Evolutionary conservation across 1,284 basidiomycete species (phyloP).

Genomic region (Papiliotrema nemorosa): DNA sequence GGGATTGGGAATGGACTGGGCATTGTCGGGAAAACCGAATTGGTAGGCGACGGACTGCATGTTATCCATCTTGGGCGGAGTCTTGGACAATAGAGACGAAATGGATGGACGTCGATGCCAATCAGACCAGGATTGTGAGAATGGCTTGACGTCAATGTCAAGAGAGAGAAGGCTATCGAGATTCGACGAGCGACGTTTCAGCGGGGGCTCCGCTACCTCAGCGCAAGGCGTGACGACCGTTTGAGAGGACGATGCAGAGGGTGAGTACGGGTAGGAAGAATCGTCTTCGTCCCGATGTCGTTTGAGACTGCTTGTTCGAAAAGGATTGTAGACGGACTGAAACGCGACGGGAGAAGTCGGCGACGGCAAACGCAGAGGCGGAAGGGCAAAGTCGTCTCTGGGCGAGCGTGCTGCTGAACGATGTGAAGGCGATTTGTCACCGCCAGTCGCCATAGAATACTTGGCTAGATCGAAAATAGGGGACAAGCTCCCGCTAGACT

Average conservation of each 20-base stretch:
- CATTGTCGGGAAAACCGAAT: no score
- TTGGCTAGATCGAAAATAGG: conserved; percentile 5
- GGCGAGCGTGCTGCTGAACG: not conserved
- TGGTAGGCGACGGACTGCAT: not conserved
- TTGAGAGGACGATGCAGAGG: not conserved
- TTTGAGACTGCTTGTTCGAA: not conserved
- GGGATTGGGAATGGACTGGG: not conserved
- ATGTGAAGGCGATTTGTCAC: not conserved
- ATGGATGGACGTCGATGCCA: conserved; percentile 63
- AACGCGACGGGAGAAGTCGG: not conserved
- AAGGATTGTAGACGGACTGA: not conserved
- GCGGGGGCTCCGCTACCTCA: conserved; percentile 3
- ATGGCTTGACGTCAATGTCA: conserved; percentile 8
- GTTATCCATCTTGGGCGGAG: conserved; percentile 4
- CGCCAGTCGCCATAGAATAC: not conserved
- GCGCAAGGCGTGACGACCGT: conserved; percentile 12
- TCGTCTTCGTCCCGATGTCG: not conserved
- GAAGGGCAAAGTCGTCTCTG: not conserved
- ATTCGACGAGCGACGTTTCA: conserved; percentile 14
- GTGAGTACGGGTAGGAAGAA: not conserved
- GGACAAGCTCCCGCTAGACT: not conserved
- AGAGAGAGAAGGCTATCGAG: conserved; percentile 10
- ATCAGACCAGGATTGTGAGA: not conserved
- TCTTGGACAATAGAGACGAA: no score
- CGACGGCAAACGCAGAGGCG: not conserved